Base-by-base conservation (phyloP, 352 stramenopile genomes). In the Phytophthora brassicae region DNA sequence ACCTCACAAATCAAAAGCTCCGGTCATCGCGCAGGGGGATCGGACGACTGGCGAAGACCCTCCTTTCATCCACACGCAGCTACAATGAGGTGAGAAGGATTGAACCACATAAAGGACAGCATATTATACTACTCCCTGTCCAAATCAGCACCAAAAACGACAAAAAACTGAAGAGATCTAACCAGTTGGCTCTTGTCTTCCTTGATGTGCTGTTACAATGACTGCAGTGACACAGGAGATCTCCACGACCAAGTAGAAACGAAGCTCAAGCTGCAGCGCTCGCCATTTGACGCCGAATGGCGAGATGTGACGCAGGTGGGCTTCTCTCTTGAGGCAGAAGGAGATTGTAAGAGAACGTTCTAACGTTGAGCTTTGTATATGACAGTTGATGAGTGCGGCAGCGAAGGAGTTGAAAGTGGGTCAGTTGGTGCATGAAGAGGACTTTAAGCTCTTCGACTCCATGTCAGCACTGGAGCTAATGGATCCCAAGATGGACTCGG, bases 391-490 rank as follows among this genome's bases (percentile, higher is more conserved):
- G 62, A 63, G 56, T n/a, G 49, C 63, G 28, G 80, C 85, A 20
- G 79, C 83, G 6, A 90, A 90, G 56, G 83, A 92, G 64, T 74
- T 95, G 22, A 91, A 89, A 49, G 72, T 93, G 16, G 84, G 86
- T 2, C 84, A 95, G 46, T 63, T 95, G 54, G 72, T 93, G 28
- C 86, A 95, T 42, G 74, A 88, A 39, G 61, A 84, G 6, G 66
- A 85, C 53, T 97, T 98, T 51, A 95, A 87, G 53, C 79, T 98
- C 53, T 95, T 95, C 63, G 91, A 98, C 58, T 96, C 91, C 55
- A 98, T 98, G 92, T 94, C 91, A 28, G 94, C 94, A 46, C 71
- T 97, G 16, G 93, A 98, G 77, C 70, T 98, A 2, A 96, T 97
- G 80, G 92, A 98, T 64, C 75, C 77, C 6, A 97, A 96, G 60